Evolutionary conservation across 2,329 filamentous ascomycete species (phyloP), one percentile per base, ranked within the genome.

Genomic region (Monilinia laxa): DNA sequence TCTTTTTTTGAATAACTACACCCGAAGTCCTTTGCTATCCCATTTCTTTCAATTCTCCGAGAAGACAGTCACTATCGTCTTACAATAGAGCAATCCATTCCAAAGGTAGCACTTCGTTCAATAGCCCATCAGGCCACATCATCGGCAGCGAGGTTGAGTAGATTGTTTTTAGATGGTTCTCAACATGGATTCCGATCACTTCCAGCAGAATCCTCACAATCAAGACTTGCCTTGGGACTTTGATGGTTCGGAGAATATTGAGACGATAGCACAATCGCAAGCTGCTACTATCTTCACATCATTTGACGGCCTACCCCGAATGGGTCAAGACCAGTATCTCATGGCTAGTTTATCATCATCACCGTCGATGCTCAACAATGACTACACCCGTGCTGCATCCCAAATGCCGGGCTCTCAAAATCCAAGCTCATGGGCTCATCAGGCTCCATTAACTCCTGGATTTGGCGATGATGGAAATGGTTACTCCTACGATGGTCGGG

Each of bases 1-100:
- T 58, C 69, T 59, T 68, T 68, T 60, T 62, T 72, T 71, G 68
- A 73, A 75, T 76, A 76, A 75, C 73, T 74, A 73, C 69, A 70
- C 70, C 68, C 65, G 67, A 66, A 69, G 65, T 69, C 71, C 74
- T 73, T 73, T 75, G 70, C 73, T 73, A 72, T 71, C 70, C 68
- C 70, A 60, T 68, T 68, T 73, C 67, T 68, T 72, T 72, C 68
- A 68, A 74, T 73, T 68, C 69, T 70, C 74, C 73, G 72, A 72
- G 73, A 56, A 73, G 66, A 67, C 56, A 66, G 68, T 68, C 66
- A 68, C 57, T 69, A 54, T 66, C 66, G 73, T 73, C 66, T 62
- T 70, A 73, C 71, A 74, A 71, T 70, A 73, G 68, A 71, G 66
- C 71, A 73, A 72, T 70, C 69, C 67, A 71, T 65, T 35, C 70